Base-by-base conservation (phyloP, 106 monocot species). In the Dioscorea alata region DNA sequence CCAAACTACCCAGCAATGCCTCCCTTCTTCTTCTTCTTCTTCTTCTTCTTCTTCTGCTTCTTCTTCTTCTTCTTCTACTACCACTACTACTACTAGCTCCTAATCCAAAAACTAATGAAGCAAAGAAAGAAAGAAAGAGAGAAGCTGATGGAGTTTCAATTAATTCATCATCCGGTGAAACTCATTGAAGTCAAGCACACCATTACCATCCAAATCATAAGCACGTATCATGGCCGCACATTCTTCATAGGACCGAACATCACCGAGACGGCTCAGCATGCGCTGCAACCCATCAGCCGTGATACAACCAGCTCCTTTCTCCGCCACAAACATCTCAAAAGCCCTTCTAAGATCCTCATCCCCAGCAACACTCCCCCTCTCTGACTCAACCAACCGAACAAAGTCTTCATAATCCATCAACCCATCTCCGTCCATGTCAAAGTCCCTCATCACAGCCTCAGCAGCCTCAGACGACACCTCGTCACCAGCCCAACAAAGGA, bases 141-240 rank as follows among this genome's bases (percentile, higher is more conserved):
- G 28, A 28, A 28, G 28, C 28, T n/a, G n/a, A n/a, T n/a, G 28
- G 28, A 28, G 28, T 28, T 3, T 42, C 42, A 42, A 10, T 42
- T 42, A 42, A 10, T 42, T 42, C 42, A 42, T 42, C 80, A 80
- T 80, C 80, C 48, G 8, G 6, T 48, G 64, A 58, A 80, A 80
- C 74, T 80, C 80, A 20, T 64, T 21, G 64, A 57, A 79, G 50
- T 75, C 70, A 15, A 80, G 63, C 8, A 74, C 74, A 15, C 80
- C 80, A 51, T 80, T 52, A 35, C 80, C 80, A 21, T 80, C 70
- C 15, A 64, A 57, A 61, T 80, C 80, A 59, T 59, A 80, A 19
- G 64, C 74, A 15, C 74, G 12, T 16, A 80, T 75, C 80, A 80
- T 80, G 63, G 64, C 64, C 19, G 23, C 54, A 50, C 80, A 80